These are phyloP conservation scores for Porphyridium purpureum DNA, from an alignment of 23 red algal genomes.

Conservation along the genomic window DNA sequence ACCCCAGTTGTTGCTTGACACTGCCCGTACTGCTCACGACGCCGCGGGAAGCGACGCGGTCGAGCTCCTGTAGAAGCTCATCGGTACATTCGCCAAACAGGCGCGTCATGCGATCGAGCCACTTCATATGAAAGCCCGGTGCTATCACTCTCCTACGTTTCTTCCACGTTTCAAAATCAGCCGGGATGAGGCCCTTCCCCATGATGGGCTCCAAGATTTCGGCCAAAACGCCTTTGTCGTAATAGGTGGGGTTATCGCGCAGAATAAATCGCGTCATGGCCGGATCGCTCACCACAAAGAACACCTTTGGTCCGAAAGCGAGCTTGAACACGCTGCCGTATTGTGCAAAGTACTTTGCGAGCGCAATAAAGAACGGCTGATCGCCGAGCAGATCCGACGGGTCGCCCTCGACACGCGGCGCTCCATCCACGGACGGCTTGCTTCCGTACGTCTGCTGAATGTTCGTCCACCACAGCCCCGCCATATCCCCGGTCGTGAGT, in stretches of 20 bases:
- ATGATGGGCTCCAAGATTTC: constrained; percentile 67
- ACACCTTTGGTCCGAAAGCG: constrained; percentile 59
- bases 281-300: constrained; percentile 54
- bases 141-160: constrained; percentile 43
- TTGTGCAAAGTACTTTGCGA: constrained; percentile 29
- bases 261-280: constrained; percentile 32
- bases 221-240: constrained; percentile 58
- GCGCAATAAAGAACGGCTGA: constrained; percentile 33
- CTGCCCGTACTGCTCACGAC: too few relatives aligned
- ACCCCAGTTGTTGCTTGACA: too few relatives aligned
- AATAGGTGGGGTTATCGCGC: constrained; percentile 20
- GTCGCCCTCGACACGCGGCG: constrained; percentile 32
- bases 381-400: constrained; percentile 20
- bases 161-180: constrained; percentile 74
- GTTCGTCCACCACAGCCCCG: constrained; percentile 38
- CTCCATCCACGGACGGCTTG: constrained; percentile 11
- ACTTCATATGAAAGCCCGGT: constrained; percentile 46
- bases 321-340: constrained; percentile 51
- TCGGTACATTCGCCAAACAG: constrained; percentile 32
- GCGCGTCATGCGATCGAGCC: constrained; percentile 30
- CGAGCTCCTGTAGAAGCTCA: constrained; percentile 23
- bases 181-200: constrained; percentile 76
- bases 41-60: not conserved
- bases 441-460: constrained; percentile 23
- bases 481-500: constrained; percentile 17